Conservation (phyloP, 2,329 filamentous ascomycete genomes). For the Leptoxyphium fumago region DNA sequence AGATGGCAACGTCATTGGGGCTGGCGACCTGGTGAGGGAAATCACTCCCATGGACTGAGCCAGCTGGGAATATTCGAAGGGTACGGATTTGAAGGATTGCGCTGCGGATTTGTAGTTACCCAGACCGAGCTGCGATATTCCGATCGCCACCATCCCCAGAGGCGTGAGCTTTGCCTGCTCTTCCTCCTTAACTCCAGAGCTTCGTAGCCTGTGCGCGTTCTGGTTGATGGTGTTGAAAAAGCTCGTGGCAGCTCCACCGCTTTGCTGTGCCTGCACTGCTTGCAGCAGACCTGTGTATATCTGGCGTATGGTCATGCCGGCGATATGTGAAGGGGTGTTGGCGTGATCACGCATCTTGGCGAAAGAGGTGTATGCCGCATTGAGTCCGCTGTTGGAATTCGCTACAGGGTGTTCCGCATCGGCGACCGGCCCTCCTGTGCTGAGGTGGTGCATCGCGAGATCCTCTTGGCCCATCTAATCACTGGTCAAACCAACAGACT, state of each 20-base stretch:
- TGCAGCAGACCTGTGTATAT: constrained; percentile 66
- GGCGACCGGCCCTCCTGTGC: constrained; percentile 42
- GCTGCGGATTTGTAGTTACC: constrained; percentile 54
- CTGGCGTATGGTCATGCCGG: constrained; percentile 67
- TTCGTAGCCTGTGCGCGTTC: constrained; percentile 37
- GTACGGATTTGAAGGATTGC: constrained; percentile 50
- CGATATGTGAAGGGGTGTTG: constrained; percentile 66
- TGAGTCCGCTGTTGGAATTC: constrained; percentile 35
- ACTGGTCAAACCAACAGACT: constrained; percentile 28
- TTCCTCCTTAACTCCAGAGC: constrained; percentile 34
- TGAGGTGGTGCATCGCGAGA: constrained; percentile 68
- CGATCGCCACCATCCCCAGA: constrained; percentile 52
- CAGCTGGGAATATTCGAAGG: constrained; percentile 31
- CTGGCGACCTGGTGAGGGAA: constrained; percentile 59
- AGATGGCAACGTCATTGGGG: constrained; percentile 79
- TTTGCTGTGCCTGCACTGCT: constrained; percentile 42
- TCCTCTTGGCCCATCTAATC: constrained; percentile 74
- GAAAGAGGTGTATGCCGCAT: constrained; percentile 61
- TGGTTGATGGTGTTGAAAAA: constrained; percentile 45
- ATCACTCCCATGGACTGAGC: constrained; percentile 33
- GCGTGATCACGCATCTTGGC: constrained; percentile 81
- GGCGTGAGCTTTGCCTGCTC: constrained; percentile 41
- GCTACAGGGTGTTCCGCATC: constrained; percentile 11
- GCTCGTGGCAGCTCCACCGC: constrained; percentile 6
- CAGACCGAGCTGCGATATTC: constrained; percentile 44